Conservation (phyloP, 495 filamentous ascomycete genomes). For the Podospora bellae-mahoneyi region DNA sequence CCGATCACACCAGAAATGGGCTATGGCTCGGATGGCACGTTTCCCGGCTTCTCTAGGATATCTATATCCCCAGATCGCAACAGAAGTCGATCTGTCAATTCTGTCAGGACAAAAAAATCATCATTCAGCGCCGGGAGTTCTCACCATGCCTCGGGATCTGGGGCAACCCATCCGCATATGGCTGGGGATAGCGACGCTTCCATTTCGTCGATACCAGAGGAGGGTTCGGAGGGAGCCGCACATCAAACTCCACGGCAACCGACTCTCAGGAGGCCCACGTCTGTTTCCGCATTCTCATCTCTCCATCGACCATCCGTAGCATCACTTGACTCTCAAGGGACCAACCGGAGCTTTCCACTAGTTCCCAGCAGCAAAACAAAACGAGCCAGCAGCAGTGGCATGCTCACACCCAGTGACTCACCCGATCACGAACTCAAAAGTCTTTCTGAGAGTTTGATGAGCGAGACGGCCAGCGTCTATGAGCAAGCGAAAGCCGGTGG, state of each 20-base stretch:
- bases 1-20: slow-evolving; percentile 14
- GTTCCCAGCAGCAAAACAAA: slow-evolving; percentile 39
- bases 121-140: slow-evolving; percentile 24
- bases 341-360: slow-evolving; percentile 52
- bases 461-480: slow-evolving; percentile 36
- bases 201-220: slow-evolving; percentile 34
- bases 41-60: slow-evolving; percentile 19
- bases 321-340: slow-evolving; percentile 49
- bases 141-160: slow-evolving; percentile 13
- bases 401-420: slow-evolving; percentile 37
- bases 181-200: slow-evolving; percentile 30
- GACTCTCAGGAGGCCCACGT: slow-evolving; percentile 39
- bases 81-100: slow-evolving; percentile 25
- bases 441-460: slow-evolving; percentile 40
- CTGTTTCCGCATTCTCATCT: slow-evolving; percentile 25
- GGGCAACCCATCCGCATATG: slow-evolving; percentile 13
- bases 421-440: slow-evolving; percentile 33
- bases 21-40: neutral
- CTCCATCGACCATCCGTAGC: slow-evolving; percentile 48
- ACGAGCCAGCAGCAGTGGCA: slow-evolving; percentile 35
- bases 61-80: slow-evolving; percentile 27
- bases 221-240: slow-evolving; percentile 16
- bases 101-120: slow-evolving; percentile 30
- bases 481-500: slow-evolving; percentile 23
- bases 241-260: slow-evolving; percentile 25